phyloP scores from a whole-genome alignment of 2,329 filamentous ascomycete species.

The Fusarium keratoplasticum region DNA sequence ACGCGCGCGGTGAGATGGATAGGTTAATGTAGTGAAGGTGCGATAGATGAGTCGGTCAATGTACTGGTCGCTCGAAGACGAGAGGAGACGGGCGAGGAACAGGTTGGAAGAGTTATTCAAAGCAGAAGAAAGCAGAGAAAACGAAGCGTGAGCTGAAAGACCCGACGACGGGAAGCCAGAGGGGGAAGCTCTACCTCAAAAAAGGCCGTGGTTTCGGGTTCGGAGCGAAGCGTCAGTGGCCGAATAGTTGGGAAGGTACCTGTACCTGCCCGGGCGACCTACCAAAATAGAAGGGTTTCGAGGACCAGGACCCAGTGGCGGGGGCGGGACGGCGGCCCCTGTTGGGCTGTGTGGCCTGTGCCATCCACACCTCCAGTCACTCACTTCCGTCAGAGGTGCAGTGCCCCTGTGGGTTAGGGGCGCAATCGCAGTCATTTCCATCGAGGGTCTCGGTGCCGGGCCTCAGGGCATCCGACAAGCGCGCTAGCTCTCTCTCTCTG shows the following conservation, averaged over 20 bases:
- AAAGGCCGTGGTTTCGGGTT: constrained; percentile 15
- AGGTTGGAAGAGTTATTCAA: not conserved
- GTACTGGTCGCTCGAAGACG: not conserved
- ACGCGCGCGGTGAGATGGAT: constrained; percentile 15
- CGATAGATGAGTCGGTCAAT: not conserved
- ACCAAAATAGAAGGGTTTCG: constrained; percentile 38
- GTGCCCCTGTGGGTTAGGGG: constrained; percentile 14
- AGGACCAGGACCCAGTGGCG: constrained; percentile 36
- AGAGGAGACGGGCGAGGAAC: not conserved
- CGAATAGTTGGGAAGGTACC: not conserved
- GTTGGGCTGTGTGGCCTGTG: constrained; percentile 23
- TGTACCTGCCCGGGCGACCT: not conserved
- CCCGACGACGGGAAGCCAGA: not conserved
- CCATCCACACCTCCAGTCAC: not conserved
- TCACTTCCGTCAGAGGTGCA: not conserved
- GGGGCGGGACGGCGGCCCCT: constrained; percentile 45
- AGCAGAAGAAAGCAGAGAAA: not conserved
- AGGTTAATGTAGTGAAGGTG: constrained; percentile 6
- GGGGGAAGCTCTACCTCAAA: constrained; percentile 33
- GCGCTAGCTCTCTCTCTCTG: not conserved
- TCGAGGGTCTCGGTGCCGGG: not conserved
- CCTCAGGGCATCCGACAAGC: not conserved
- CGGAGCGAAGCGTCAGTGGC: constrained; percentile 27
- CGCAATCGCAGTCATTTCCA: not conserved
- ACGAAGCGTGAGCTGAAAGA: constrained; percentile 20